Percentiles rank a stretch among this genome's conserved stretches.
Evolutionary conservation across 139 green algal species (phyloP).

Genomic region (Picochlorum sp.): DNA sequence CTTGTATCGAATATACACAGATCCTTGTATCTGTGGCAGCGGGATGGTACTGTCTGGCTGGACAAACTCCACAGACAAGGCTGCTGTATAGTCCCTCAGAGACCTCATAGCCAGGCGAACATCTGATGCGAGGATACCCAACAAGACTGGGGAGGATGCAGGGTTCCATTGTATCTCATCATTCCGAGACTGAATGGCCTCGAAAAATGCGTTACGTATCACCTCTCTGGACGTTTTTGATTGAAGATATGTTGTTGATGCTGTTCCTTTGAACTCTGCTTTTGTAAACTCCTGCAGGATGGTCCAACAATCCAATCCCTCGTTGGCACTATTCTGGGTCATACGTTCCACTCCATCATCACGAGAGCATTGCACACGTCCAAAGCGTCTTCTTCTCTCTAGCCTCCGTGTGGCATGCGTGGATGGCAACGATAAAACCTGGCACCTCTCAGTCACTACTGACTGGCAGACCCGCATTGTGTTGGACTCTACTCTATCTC

Average conservation of each 20-base stretch:
- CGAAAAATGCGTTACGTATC: constrained; percentile 11
- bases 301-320: background rate
- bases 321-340: too few species aligned
- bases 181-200: constrained; percentile 2
- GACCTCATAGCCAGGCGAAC: constrained; percentile 42
- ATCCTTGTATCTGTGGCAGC: constrained; percentile 19
- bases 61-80: constrained; percentile 14
- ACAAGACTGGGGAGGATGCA: constrained; percentile 25
- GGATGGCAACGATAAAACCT: too few species aligned
- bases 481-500: too few species aligned
- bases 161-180: constrained; percentile 19
- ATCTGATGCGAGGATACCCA: constrained; percentile 55
- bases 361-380: too few species aligned
- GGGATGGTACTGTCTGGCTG: background rate
- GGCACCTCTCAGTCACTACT: too few species aligned
- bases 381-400: too few species aligned
- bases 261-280: background rate
- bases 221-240: background rate
- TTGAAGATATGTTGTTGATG: background rate
- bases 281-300: background rate
- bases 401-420: too few species aligned
- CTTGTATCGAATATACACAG: constrained; percentile 66
- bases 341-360: too few species aligned
- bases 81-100: constrained; percentile 50
- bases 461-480: too few species aligned